Percentiles rank a stretch among this genome's conserved stretches.
Evolutionary conservation across 495 filamentous ascomycete genomes (phyloP).

Genomic region (Penicillium pulvis): DNA sequence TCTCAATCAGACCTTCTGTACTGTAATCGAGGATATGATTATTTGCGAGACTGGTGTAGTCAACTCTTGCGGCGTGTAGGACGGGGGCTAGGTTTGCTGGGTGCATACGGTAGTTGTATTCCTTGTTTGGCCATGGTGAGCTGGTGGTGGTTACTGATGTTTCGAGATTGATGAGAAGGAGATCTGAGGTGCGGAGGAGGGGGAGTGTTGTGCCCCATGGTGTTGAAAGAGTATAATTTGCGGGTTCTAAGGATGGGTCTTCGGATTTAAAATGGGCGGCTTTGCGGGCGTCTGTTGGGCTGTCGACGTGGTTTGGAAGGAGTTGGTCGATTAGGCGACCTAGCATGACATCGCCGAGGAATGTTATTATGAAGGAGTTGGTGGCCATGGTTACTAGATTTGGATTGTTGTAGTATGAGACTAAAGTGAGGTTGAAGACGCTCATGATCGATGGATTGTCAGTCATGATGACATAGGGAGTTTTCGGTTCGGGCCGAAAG

Average conservation of each 20-base stretch:
- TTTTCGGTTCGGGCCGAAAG: conserved; percentile 4
- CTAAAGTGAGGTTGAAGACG: background rate
- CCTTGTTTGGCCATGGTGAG: conserved; percentile 41
- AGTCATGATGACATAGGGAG: conserved; percentile 30
- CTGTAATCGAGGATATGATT: conserved; percentile 46
- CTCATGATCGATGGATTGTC: background rate
- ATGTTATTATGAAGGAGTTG: conserved; percentile 30
- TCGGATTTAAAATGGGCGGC: conserved; percentile 18
- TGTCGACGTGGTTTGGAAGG: conserved; percentile 34
- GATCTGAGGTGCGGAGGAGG: conserved; percentile 31
- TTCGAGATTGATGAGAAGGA: conserved; percentile 48
- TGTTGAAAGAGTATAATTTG: conserved; percentile 26
- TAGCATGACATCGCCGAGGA: conserved; percentile 49
- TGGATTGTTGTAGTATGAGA: background rate
- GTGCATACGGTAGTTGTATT: conserved; percentile 48
- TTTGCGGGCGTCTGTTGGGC: conserved; percentile 22
- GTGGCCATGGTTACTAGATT: conserved; percentile 10
- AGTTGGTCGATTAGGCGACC: conserved; percentile 47
- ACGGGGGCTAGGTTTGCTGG: conserved; percentile 37
- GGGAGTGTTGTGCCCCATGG: conserved; percentile 42
- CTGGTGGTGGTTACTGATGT: conserved; percentile 38
- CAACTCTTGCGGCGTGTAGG: conserved; percentile 30
- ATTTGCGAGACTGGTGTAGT: conserved; percentile 43
- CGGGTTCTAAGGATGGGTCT: conserved; percentile 17
- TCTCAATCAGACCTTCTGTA: conserved; percentile 36